phyloP scores from a whole-genome alignment of 1,139 yeast species.

The Magnusiomyces suaveolens region DNA sequence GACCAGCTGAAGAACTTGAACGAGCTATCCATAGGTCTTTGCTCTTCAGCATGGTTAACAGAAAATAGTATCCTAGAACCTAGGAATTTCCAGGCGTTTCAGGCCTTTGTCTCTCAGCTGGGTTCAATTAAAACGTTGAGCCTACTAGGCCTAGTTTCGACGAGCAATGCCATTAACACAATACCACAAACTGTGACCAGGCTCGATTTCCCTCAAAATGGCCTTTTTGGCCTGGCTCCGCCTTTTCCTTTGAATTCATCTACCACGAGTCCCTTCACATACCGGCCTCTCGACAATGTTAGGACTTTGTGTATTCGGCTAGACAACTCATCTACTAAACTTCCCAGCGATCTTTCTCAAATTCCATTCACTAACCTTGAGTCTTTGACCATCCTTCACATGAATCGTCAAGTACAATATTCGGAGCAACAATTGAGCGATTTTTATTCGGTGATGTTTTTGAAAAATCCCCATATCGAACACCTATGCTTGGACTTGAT shows the following conservation, averaged over 20 bases:
- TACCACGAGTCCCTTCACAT: not conserved
- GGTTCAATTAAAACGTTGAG: not conserved
- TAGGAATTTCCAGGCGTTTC: not conserved
- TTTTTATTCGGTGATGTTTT: not conserved
- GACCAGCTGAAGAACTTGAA: not conserved
- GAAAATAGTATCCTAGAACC: not conserved
- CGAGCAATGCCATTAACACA: not conserved
- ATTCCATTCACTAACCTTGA: not conserved
- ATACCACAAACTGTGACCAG: not conserved
- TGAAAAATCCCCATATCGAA: not conserved
- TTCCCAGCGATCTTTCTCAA: not conserved
- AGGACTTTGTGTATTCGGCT: not conserved
- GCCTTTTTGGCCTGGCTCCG: not conserved
- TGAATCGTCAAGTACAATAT: no score
- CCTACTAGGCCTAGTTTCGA: not conserved
- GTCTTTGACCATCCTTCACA: not conserved
- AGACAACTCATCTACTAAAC: not conserved
- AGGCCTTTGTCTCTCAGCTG: not conserved
- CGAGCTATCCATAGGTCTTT: not conserved
- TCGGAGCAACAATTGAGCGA: not conserved
- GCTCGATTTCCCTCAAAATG: not conserved
- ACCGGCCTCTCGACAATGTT: not conserved
- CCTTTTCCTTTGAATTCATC: not conserved
- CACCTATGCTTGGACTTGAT: not conserved
- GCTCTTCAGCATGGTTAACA: not conserved